A percentile compares a stretch with the other conserved stretches of the same genome.
These are phyloP conservation scores for Fusarium sacchari DNA, from an alignment of 2,329 filamentous ascomycete genomes.

Conservation along the genomic window DNA sequence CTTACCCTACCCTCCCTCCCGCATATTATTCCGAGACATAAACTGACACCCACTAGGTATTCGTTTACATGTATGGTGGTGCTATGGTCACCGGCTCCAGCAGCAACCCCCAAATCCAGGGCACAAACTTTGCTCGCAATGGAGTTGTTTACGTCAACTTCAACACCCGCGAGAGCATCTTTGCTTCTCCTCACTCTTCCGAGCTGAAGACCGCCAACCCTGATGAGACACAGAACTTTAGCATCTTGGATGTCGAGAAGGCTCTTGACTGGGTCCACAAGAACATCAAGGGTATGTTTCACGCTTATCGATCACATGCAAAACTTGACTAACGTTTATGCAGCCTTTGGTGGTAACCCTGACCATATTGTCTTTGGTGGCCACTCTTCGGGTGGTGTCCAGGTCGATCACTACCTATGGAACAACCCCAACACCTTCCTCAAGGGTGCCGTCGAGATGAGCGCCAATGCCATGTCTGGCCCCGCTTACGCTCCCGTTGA, in stretches of 20 bases:
- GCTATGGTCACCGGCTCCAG: conserved; percentile 47
- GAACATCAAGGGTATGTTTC: conserved; percentile 35
- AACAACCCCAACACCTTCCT: conserved; percentile 52
- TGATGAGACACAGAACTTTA: conserved; percentile 40
- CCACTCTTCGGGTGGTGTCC: conserved; percentile 51
- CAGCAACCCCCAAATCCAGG: conserved; percentile 53
- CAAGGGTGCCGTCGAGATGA: conserved; percentile 54
- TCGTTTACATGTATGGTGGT: conserved; percentile 56
- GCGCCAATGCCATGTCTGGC: conserved; percentile 54
- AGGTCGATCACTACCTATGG: conserved; percentile 56
- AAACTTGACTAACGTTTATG: not conserved
- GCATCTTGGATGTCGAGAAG: conserved; percentile 41
- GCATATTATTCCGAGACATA: not conserved
- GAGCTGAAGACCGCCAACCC: conserved; percentile 42
- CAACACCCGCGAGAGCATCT: conserved; percentile 55
- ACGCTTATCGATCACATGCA: not conserved
- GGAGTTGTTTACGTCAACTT: conserved; percentile 52
- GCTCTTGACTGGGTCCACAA: conserved; percentile 42
- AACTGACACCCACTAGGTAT: conserved; percentile 23
- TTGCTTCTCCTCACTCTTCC: conserved; percentile 55
- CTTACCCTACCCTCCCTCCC: not conserved
- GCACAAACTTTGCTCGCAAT: conserved; percentile 50
- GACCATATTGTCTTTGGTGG: conserved; percentile 58
- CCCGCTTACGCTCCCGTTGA: conserved; percentile 52
- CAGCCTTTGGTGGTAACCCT: conserved; percentile 56